These are phyloP conservation scores for Populus tomentosa DNA, from an alignment of 441 rosid species.

Conservation along the genomic window DNA sequence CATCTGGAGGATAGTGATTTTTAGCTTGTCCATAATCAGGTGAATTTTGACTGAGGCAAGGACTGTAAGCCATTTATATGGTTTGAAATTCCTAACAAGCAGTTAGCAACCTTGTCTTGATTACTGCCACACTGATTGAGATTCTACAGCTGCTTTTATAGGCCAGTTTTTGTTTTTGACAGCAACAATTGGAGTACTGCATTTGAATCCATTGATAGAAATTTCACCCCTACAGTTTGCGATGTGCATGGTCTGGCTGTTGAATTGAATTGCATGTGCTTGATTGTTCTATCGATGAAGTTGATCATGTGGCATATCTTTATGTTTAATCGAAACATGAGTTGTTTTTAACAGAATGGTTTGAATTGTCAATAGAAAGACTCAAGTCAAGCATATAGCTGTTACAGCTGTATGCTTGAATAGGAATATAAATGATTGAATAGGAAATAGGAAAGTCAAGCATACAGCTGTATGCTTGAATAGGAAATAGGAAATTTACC, in stretches of 20 bases:
- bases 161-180: too few species aligned
- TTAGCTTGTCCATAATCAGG: not conserved
- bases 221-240: not conserved
- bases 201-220: not conserved
- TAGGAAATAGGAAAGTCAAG: too few species aligned
- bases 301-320: not conserved
- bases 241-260: not conserved
- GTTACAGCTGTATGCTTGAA: too few species aligned
- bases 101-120: not conserved
- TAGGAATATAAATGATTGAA: too few species aligned
- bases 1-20: not conserved
- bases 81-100: not conserved
- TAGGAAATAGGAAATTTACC: too few species aligned
- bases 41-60: not conserved
- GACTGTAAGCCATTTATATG: not conserved
- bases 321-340: not conserved
- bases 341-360: too few species aligned
- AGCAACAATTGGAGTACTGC: too few species aligned
- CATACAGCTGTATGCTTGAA: too few species aligned
- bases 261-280: not conserved
- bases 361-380: too few species aligned
- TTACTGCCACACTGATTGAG: too few species aligned
- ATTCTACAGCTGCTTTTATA: too few species aligned
- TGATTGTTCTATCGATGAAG: not conserved
- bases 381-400: too few species aligned